Base-by-base conservation (phyloP, 2,329 filamentous ascomycete genomes). In the Cyclaneusma minus region DNA sequence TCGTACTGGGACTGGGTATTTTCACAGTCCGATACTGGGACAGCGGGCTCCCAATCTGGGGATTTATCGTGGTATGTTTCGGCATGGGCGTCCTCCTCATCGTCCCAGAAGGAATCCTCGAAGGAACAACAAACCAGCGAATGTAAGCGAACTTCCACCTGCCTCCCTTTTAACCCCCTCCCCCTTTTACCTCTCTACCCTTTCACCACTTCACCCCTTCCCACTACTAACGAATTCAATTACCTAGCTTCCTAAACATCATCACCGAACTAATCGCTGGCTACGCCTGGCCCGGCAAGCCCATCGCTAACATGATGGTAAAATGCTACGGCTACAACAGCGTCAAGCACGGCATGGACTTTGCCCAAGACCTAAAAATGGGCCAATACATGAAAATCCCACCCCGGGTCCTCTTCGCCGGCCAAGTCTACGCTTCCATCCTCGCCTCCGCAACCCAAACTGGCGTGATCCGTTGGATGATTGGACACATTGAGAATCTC, bases 211-310 rank as follows among this genome's bases (percentile, higher is more conserved):
- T n/a, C n/a, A n/a, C n/a, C n/a, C n/a, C n/a, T n/a, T n/a, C 60
- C 72, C 3, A 77, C 76, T 3, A 71, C 79, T 41, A 74, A 39
- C n/a, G 25, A 19, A 21, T 71, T 80, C 4, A 71, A 71, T 4
- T 56, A 81, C 17, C n/a, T n/a, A n/a, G n/a, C n/a, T n/a, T n/a
- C n/a, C n/a, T n/a, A n/a, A 83, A 83, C 38, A 72, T 82, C 13
- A 50, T 81, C 30, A 76, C 73, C 10, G 73, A 79, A 43, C 78
- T 75, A 40, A 63, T 82, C 31, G 64, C 75, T 34, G 76, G 77
- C 6, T 81, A 80, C 48, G 74, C 81, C 60, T 64, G 76, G 26
- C 74, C 73, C 0, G 75, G 75, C 13, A 62, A 61, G 3, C 74
- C 75, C 3, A 57, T 80, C 35, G 71, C 72, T 25, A 73, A 78